Conservation (phyloP, 306 rosid species). For the Vigna radiata region DNA sequence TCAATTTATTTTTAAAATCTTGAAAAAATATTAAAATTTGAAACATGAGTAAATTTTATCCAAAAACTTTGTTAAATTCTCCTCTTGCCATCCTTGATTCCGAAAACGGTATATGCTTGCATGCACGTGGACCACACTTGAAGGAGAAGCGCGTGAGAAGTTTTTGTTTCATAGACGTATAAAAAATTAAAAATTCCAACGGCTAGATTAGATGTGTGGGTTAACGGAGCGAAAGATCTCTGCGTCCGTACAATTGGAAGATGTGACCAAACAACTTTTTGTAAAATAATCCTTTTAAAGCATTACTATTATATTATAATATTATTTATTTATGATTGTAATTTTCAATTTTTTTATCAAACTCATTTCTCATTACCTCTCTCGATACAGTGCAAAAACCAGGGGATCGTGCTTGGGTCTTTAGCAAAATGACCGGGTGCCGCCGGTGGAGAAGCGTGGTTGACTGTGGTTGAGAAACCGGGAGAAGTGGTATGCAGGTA, state of each 20-base stretch:
- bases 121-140: background rate
- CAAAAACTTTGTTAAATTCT: too few relatives aligned
- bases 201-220: background rate
- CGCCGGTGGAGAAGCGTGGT: background rate
- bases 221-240: background rate
- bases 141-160: background rate
- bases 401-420: background rate
- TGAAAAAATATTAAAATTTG: too few relatives aligned
- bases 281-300: too few relatives aligned
- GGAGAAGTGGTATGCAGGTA: slow-evolving; percentile 13
- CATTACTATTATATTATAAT: background rate
- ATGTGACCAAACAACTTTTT: slow-evolving; percentile 11
- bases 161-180: background rate
- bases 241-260: background rate
- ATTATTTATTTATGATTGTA: background rate
- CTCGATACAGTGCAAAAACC: background rate
- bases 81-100: too few relatives aligned
- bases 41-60: too few relatives aligned
- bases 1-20: too few relatives aligned
- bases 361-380: background rate
- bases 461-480: background rate
- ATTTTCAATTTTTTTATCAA: background rate
- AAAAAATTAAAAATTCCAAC: background rate
- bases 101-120: too few relatives aligned
- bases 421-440: background rate